Evolutionary conservation across 1,284 basidiomycete species (phyloP).

Genomic region (Irpex sp.): DNA sequence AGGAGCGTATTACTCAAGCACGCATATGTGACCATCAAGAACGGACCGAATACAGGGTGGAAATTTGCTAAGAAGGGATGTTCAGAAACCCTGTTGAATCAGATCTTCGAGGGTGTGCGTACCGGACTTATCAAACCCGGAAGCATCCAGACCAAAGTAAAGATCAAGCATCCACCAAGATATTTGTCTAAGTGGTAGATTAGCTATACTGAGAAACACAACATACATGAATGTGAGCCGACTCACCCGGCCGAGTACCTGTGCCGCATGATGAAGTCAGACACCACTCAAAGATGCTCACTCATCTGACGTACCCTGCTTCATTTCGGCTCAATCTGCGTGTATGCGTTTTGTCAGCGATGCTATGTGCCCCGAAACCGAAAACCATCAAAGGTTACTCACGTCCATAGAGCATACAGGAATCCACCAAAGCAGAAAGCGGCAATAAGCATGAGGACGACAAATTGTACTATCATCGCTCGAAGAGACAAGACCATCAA

Average conservation of each 20-base stretch:
- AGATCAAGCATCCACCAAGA: constrained; percentile 90
- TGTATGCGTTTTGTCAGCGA: background rate
- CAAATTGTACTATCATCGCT: constrained; percentile 80
- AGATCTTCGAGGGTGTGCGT: constrained; percentile 20
- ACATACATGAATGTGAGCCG: background rate
- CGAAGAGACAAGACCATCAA: constrained; percentile 77
- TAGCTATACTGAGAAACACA: background rate
- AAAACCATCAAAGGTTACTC: constrained; percentile 30
- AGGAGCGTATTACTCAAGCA: constrained; percentile 86
- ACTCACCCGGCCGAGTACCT: constrained; percentile 45
- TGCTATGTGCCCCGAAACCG: background rate
- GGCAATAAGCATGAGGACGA: constrained; percentile 81
- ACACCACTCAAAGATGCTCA: background rate
- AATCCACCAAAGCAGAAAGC: constrained; percentile 90
- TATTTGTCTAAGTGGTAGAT: constrained; percentile 47
- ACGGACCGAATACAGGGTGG: constrained; percentile 80
- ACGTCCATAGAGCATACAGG: constrained; percentile 89
- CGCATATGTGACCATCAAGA: constrained; percentile 85
- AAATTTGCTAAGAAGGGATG: constrained; percentile 50
- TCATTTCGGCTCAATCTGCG: constrained; percentile 56
- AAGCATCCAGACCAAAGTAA: constrained; percentile 88
- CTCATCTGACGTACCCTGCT: constrained; percentile 38
- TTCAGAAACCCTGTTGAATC: too few species aligned
- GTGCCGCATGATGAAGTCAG: background rate
- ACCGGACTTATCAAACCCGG: constrained; percentile 78